phyloP scores from a whole-genome alignment of 495 filamentous ascomycete species.

The Penicillium roqueforti region DNA sequence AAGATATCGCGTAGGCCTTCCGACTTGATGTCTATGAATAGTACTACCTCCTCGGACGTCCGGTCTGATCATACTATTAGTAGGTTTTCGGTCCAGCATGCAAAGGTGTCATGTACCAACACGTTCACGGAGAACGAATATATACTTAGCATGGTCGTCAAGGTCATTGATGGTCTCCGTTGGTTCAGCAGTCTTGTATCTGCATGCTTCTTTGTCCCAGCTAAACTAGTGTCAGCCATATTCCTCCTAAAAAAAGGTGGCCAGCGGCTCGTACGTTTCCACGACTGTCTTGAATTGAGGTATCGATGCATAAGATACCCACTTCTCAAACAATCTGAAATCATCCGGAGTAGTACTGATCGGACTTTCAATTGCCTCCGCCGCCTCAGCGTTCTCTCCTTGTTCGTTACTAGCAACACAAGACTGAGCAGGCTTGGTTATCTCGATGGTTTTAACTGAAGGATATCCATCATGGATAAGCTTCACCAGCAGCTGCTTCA shows the following conservation, averaged over 20 bases:
- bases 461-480: slow-evolving; percentile 3
- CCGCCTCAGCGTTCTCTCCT: slow-evolving; percentile 10
- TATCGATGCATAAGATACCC: slow-evolving; percentile 18
- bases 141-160: slow-evolving; percentile 23
- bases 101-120: slow-evolving; percentile 19
- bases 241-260: slow-evolving; percentile 5
- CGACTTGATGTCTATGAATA: slow-evolving; percentile 28
- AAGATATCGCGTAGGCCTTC: slow-evolving; percentile 30
- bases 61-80: slow-evolving; percentile 19
- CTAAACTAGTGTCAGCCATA: slow-evolving; percentile 18
- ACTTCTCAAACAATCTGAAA: slow-evolving; percentile 23
- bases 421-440: slow-evolving; percentile 3
- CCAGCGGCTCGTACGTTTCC: slow-evolving; percentile 18
- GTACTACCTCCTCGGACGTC: slow-evolving; percentile 20
- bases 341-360: slow-evolving; percentile 23
- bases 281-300: slow-evolving; percentile 17
- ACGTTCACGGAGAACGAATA: slow-evolving; percentile 25
- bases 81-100: slow-evolving; percentile 1
- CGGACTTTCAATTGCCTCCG: slow-evolving; percentile 12
- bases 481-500: slow-evolving; percentile 13
- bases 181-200: slow-evolving; percentile 22
- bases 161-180: slow-evolving; percentile 11
- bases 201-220: slow-evolving; percentile 26
- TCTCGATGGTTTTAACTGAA: neutral
- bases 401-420: neutral